Evolutionary conservation across 257 asterid species (phyloP).

Genomic region (Rehmannia glutinosa): DNA sequence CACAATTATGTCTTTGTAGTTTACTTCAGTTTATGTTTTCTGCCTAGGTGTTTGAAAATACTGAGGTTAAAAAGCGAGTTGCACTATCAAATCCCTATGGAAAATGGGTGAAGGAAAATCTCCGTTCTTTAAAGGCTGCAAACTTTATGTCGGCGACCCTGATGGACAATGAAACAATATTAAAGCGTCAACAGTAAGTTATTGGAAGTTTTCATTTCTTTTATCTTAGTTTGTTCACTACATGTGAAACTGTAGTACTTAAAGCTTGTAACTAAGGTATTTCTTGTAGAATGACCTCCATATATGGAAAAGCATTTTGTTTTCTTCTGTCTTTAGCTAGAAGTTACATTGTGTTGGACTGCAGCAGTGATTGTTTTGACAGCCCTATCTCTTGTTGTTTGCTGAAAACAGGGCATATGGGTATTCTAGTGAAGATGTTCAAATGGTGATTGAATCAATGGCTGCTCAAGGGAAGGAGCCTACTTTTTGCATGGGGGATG

Average conservation of each 20-base stretch:
- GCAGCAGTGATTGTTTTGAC: too few relatives aligned
- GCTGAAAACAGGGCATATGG: slow-evolving; percentile 75
- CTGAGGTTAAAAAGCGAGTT: slow-evolving; percentile 91
- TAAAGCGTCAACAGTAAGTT: slow-evolving; percentile 93
- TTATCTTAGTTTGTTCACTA: not conserved
- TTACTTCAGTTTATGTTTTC: not conserved
- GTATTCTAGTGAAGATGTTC: slow-evolving; percentile 99
- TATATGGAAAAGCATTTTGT: too few relatives aligned
- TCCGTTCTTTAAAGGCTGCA: slow-evolving; percentile 66
- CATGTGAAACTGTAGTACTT: slow-evolving; percentile 3
- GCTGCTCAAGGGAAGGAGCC: slow-evolving; percentile 99
- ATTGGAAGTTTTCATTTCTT: slow-evolving; percentile 16
- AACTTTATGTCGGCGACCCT: slow-evolving; percentile 59
- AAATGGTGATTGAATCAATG: slow-evolving; percentile 98
- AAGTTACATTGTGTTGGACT: slow-evolving; percentile 1
- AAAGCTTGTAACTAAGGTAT: not conserved
- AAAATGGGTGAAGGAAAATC: slow-evolving; percentile 84
- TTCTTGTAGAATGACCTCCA: not conserved
- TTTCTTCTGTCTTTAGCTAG: not conserved
- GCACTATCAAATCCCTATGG: slow-evolving; percentile 83
- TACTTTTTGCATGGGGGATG: slow-evolving; percentile 99
- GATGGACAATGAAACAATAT: slow-evolving; percentile 79
- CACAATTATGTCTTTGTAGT: too few relatives aligned
- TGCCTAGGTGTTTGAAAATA: slow-evolving; percentile 81
- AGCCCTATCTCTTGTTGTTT: slow-evolving; percentile 13